phyloP scores from a whole-genome alignment of 495 filamentous ascomycete species.

The Trichoderma orchidacearum region DNA sequence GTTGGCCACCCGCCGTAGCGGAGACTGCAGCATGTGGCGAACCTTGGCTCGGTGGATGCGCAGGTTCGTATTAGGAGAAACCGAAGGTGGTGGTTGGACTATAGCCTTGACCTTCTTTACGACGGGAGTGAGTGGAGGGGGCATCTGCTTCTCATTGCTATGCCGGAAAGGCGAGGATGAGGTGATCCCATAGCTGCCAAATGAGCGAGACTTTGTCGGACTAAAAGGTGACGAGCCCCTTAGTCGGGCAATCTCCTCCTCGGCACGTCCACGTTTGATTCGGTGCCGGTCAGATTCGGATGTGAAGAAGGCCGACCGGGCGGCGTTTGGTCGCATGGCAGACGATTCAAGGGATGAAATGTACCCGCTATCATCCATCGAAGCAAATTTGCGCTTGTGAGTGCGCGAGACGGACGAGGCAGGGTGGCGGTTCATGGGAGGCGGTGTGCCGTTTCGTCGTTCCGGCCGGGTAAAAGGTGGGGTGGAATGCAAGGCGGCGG shows the following conservation, averaged over 20 bases:
- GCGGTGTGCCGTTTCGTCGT: conserved; percentile 58
- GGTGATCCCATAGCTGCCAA: conserved; percentile 29
- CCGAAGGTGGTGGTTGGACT: conserved; percentile 66
- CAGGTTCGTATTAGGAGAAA: conserved; percentile 91
- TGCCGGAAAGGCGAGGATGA: conserved; percentile 51
- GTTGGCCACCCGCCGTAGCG: conserved; percentile 56
- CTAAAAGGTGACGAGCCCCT: conserved; percentile 89
- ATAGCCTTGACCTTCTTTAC: conserved; percentile 69
- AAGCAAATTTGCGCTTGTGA: conserved; percentile 57
- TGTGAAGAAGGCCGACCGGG: conserved; percentile 16
- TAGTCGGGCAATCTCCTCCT: conserved; percentile 91
- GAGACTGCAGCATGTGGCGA: conserved; percentile 77
- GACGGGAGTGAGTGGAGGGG: conserved; percentile 73
- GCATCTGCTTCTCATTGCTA: conserved; percentile 43
- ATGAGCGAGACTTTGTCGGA: conserved; percentile 49
- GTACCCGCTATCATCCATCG: conserved; percentile 90
- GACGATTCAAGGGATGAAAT: conserved; percentile 97
- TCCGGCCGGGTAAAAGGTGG: conserved; percentile 63
- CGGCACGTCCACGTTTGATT: conserved; percentile 75
- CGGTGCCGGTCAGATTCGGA: conserved; percentile 46
- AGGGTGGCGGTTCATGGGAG: conserved; percentile 46
- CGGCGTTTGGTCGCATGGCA: conserved; percentile 55
- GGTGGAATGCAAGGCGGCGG: conserved; percentile 59
- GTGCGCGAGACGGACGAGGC: conserved; percentile 42
- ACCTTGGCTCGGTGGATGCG: conserved; percentile 80